Base-by-base conservation (phyloP, 1,284 basidiomycete species). In the Austroboletus novae-zelandiae region DNA sequence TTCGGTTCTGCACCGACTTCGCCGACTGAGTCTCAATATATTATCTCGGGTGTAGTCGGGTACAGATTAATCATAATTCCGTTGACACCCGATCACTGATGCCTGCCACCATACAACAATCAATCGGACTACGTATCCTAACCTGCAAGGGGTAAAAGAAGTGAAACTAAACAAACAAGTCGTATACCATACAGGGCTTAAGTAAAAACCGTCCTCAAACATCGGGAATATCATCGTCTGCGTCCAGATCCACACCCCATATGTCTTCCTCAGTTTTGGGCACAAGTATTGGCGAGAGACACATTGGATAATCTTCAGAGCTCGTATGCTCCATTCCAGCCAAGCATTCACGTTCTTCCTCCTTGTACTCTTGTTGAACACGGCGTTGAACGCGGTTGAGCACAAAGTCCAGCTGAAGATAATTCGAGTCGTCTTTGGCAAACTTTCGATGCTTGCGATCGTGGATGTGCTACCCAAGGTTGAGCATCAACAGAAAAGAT, bases 381-480 rank as follows among this genome's bases (percentile, higher is more conserved):
- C 79, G 80, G 29, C 94, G 84, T 53, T 78, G 78, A 17, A 98
- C 84, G 23, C 86, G 81, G 43, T 74, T 71, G 30, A 99, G 80
- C 32, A 97, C 79, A 37, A 72, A 75, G 70, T 99, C 96, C 30
- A 99, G 79, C 52, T 86, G 81, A 29, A 76, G 68, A 69, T 96
- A 99, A 71, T 98, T 93, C 32, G 77, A 74, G 51, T 85, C 79
- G 62, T 94, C 84, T 34, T 71, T 71, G 1, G 97, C 95, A 68
- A 95, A 99, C 57, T 88, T 89, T 52, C 86, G 84, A 67, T 99
- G 97, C 61, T 79, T 89, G 47, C 80, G 80, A 11, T 84, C 79
- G 30, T 73, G 71, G 48, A 92, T 78, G 66, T 99, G 97, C 92
- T 98, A 56, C 41, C 32, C 5, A 48, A 45, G 3, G 31, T 50